Percentiles rank a stretch among this genome's conserved stretches.
Conservation (phyloP, 306 rosid genomes). For the Cucurbita argyrosperma region DNA sequence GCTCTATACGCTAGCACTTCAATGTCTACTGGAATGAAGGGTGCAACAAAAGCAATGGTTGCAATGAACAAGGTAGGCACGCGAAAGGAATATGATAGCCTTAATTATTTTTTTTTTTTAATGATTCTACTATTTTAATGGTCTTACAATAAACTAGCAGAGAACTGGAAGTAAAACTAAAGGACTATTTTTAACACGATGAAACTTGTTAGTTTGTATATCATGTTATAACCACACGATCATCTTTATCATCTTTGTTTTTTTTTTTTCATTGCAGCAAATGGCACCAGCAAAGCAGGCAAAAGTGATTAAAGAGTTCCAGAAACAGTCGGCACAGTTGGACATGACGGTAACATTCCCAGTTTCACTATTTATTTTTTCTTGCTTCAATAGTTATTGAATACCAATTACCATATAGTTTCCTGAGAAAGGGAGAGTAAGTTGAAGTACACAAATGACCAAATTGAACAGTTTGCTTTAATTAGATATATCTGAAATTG, state of each 20-base stretch:
- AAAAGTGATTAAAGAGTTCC: conserved; percentile 75
- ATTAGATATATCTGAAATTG: neutral
- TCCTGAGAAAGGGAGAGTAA: neutral
- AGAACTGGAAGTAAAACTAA: neutral
- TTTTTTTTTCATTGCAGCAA: conserved; percentile 41
- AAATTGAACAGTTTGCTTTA: neutral
- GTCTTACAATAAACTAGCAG: neutral
- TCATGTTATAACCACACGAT: neutral
- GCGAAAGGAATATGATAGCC: conserved; percentile 1
- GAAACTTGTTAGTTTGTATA: neutral
- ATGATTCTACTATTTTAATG: neutral
- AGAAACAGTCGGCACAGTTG: conserved; percentile 87
- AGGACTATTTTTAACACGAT: neutral
- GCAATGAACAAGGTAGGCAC: conserved; percentile 82
- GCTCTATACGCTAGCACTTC: conserved; percentile 92
- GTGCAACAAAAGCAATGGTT: conserved; percentile 94
- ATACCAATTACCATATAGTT: neutral
- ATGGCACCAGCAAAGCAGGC: conserved; percentile 94
- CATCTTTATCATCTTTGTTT: conserved; percentile 4
- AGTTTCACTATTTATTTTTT: neutral
- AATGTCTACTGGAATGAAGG: conserved; percentile 93
- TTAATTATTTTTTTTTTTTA: neutral
- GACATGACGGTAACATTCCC: conserved; percentile 78
- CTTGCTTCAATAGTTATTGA: neutral
- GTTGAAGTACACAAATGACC: neutral